Base-by-base conservation (phyloP, 345 rosid genomes). In the Jatropha curcas region DNA sequence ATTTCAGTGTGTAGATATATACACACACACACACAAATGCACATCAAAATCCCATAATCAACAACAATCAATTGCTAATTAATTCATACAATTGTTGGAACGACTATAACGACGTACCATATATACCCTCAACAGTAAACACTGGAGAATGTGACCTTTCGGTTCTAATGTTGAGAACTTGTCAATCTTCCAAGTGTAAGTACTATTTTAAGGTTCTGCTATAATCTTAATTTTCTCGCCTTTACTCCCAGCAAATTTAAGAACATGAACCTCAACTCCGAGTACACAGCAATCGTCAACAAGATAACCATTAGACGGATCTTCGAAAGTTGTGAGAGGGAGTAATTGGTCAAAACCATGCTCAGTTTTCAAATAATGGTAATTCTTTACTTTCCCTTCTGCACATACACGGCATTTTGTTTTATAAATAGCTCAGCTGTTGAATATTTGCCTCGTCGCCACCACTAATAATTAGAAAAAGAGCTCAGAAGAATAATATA, bases 191-290 rank as follows among this genome's bases (percentile, higher is more conserved):
- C 57, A 67, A 1, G 58, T 67, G 12, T 2, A 67, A 1, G 53
- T 12, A 41, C 68, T 35, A n/a, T 14, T 7, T 22, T n/a, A 5
- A 68, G 61, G 71, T n/a, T 67, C 19, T 2, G 20, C 31, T 1
- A 50, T 9, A 19, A 67, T 22, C 1, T 14, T 14, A 20, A 67
- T 1, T 7, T n/a, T 9, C 17, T 67, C 71, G 9, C 59, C 71
- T 30, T 50, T 50, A 1, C 39, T 8, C 19, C n/a, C n/a, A n/a
- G 10, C 7, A 43, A 0, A 24, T 3, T 70, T 31, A 20, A 70
- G 2, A 19, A 58, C 65, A 58, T 41, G 56, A 57, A 70, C 57
- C 37, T 58, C 66, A 3, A 24, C 55, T 22, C 74, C 74, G 28
- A 70, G 59, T 0, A 35, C 65, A 4, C 74, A 57, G 39, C 56